Evolutionary conservation across 2,329 filamentous ascomycete species (phyloP), one percentile per base, ranked within the genome.

Genomic region (Ambrosiella xylebori): DNA sequence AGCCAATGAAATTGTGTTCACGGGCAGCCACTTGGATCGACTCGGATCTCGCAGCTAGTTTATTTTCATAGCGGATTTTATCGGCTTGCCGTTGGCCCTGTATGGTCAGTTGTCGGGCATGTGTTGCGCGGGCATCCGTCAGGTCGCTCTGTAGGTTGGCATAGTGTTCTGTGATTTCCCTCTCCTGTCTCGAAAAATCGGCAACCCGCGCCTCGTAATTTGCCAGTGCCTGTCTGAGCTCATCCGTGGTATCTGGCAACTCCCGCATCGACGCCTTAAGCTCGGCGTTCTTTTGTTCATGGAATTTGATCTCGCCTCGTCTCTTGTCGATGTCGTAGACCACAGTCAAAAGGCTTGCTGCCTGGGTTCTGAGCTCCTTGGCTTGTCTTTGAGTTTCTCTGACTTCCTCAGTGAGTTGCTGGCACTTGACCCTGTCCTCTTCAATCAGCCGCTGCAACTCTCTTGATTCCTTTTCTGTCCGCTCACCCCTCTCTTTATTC

Each of bases 401-500:
- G 66, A 86, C 84, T 64, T 87, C 76, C 7, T 71, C 66, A 0
- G 76, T 76, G 56, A 87, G 71, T 1, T 75, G 70, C 56, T 79
- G 73, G 52, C 78, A 80, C 64, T 85, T 76, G 17, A 75, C 74
- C 1, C 75, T 71, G n/a, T 82, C 72, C 1, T 68, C 71, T 56
- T 85, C 79, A 54, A 88, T 85, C 63, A 88, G 81, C 1, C 73
- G 73, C 63, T 83, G 78, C 17, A 96, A 73, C 44, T 76, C 77
- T 17, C 78, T 73, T 49, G 81, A 81, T 52, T 78, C 74, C 66
- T 82, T 85, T 67, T 87, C 77, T 2, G 80, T 78, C 62, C 81
- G 79, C 57, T 89, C 85, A 7, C 85, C 90, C 60, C 83, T 85
- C 60, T 93, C 86, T 67, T 96, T 97, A 68, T 93, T 85, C 52